These are phyloP conservation scores for Juncus effusus DNA, from an alignment of 176 grass and related monocot species.

Conservation along the genomic window DNA sequence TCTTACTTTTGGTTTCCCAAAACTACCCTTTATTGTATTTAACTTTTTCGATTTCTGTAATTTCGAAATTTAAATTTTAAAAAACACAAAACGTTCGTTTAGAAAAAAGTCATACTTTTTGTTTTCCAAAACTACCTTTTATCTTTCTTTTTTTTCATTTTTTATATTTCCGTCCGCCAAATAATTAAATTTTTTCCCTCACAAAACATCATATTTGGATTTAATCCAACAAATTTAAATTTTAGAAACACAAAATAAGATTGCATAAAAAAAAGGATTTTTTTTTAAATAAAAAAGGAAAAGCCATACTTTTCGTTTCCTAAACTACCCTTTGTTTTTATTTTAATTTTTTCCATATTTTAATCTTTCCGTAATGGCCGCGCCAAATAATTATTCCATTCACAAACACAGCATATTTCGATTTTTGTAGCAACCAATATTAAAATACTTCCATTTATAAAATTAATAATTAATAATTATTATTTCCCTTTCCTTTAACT, in stretches of 20 bases:
- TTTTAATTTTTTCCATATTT: slow-evolving; percentile 8
- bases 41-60: no score
- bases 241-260: slow-evolving; percentile 5
- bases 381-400: slow-evolving; percentile 26
- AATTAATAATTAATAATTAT: slow-evolving; percentile 21
- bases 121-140: slow-evolving; percentile 12
- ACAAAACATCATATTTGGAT: slow-evolving; percentile 31
- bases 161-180: slow-evolving; percentile 24
- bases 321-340: slow-evolving; percentile 4
- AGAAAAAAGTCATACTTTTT: no score
- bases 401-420: slow-evolving; percentile 31
- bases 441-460: slow-evolving; percentile 33
- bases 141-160: background rate
- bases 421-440: slow-evolving; percentile 38
- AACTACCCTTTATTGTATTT: no score
- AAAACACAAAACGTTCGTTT: background rate
- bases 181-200: slow-evolving; percentile 11
- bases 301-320: slow-evolving; percentile 29
- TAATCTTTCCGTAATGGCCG: slow-evolving; percentile 27
- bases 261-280: no score
- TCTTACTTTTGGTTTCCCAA: no score
- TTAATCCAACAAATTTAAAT: background rate
- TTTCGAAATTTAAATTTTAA: no score
- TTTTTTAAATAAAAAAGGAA: slow-evolving; percentile 5
- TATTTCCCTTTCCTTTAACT: slow-evolving; percentile 41